A percentile compares a stretch with the other conserved stretches of the same genome.
phyloP scores from a whole-genome alignment of 2,329 filamentous ascomycete genomes.

The Trichoderma cornu-damae region DNA sequence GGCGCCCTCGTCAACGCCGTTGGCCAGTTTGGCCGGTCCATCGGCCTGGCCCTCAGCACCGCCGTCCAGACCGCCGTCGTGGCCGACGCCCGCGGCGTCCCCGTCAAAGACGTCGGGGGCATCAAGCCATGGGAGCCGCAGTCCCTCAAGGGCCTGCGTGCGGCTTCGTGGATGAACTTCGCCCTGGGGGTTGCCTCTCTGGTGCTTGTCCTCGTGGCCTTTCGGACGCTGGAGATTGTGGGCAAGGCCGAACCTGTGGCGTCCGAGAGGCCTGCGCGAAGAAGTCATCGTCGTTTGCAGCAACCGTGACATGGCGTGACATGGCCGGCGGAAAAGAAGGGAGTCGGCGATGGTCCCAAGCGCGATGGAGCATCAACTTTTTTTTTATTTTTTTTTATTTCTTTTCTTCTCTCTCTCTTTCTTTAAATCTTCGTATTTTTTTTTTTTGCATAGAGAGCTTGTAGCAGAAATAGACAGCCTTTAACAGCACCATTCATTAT shows the following conservation, averaged over 20 bases:
- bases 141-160: slow-evolving; percentile 45
- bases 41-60: slow-evolving; percentile 61
- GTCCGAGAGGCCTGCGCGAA: slow-evolving; percentile 11
- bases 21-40: slow-evolving; percentile 58
- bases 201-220: slow-evolving; percentile 42
- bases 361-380: not conserved
- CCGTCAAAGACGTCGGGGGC: slow-evolving; percentile 41
- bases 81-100: slow-evolving; percentile 42
- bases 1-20: slow-evolving; percentile 64
- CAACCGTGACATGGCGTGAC: not conserved
- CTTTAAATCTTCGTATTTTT: not conserved
- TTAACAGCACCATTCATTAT: not conserved
- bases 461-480: not conserved
- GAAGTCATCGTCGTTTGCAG: not conserved
- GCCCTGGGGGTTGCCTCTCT: slow-evolving; percentile 42
- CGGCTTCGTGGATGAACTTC: slow-evolving; percentile 50
- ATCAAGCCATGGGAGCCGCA: slow-evolving; percentile 41
- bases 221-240: slow-evolving; percentile 49
- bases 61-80: slow-evolving; percentile 60
- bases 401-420: not conserved
- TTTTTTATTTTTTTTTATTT: not conserved
- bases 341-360: not conserved
- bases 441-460: not conserved
- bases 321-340: not conserved
- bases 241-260: slow-evolving; percentile 35